Evolutionary conservation across 2,329 filamentous ascomycete genomes (phyloP).

Genomic region (Xylaria sp.): DNA sequence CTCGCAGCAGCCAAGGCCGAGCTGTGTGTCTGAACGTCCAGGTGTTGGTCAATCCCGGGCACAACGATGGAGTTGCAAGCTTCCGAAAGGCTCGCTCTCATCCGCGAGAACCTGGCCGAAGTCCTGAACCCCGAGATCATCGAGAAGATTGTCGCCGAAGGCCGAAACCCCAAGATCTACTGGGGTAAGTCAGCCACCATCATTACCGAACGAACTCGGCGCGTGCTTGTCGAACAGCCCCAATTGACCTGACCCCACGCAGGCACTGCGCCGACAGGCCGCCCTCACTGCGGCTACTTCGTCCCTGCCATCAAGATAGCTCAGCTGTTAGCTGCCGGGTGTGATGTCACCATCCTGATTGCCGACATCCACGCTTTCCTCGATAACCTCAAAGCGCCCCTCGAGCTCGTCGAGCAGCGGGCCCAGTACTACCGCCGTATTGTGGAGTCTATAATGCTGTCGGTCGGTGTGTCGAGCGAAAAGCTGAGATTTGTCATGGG

Average conservation of each 20-base stretch:
- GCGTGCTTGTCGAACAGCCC: no score
- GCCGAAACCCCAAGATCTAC: constrained; percentile 77
- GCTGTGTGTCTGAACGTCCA: no score
- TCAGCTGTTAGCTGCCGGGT: constrained; percentile 82
- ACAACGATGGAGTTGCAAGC: neutral
- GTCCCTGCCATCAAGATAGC: constrained; percentile 88
- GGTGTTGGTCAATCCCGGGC: neutral
- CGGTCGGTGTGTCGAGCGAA: constrained; percentile 77
- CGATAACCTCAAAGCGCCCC: constrained; percentile 82
- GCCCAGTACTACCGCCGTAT: constrained; percentile 81
- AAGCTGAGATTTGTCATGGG: constrained; percentile 84
- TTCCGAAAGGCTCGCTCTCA: constrained; percentile 58
- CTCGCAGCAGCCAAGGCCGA: no score
- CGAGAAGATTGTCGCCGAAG: constrained; percentile 70
- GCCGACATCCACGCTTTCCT: constrained; percentile 78
- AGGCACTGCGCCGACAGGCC: constrained; percentile 64
- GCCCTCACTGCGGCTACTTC: constrained; percentile 88
- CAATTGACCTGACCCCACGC: no score
- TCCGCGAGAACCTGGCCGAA: constrained; percentile 80
- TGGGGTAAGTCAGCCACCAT: constrained; percentile 60
- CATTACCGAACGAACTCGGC: no score
- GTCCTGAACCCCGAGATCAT: constrained; percentile 84
- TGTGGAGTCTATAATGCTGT: constrained; percentile 74
- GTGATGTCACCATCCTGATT: constrained; percentile 78
- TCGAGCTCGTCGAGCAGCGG: constrained; percentile 82